These are phyloP conservation scores for Kwoniella bestiolae DNA, from an alignment of 768 basidiomycete species.

Conservation along the genomic window DNA sequence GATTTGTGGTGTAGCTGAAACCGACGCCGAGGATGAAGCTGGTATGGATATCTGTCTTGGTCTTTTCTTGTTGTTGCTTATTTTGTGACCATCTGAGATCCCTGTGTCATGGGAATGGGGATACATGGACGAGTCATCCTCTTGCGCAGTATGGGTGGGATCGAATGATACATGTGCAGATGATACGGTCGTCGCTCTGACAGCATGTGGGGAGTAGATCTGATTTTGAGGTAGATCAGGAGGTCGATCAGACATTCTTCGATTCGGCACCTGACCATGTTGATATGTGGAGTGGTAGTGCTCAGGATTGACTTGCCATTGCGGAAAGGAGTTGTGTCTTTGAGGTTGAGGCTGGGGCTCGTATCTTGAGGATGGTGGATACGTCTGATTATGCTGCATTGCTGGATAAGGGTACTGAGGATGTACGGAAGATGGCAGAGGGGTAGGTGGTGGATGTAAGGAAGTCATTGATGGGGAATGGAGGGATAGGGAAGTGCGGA, in stretches of 20 bases:
- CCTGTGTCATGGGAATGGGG: too few relatives aligned
- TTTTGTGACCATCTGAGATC: not conserved
- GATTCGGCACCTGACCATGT: not conserved
- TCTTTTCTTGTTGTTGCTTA: not conserved
- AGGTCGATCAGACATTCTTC: not conserved
- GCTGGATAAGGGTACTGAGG: not conserved
- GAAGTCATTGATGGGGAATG: slow-evolving; percentile 9
- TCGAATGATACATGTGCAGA: not conserved
- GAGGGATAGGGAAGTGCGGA: not conserved
- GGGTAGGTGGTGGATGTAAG: not conserved
- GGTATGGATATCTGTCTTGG: slow-evolving; percentile 2
- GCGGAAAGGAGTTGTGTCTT: not conserved
- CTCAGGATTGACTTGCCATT: not conserved
- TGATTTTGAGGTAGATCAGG: not conserved
- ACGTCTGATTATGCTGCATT: not conserved
- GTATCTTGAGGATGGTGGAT: not conserved
- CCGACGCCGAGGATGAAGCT: not conserved
- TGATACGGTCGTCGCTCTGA: not conserved
- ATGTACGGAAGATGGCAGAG: not conserved
- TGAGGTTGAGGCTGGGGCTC: too few relatives aligned
- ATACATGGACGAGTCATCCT: not conserved
- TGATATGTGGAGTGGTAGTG: not conserved
- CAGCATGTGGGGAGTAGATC: not conserved
- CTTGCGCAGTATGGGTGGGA: not conserved
- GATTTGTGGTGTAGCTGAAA: too few relatives aligned